Conservation (phyloP, 1,139 yeast genomes). For the Meyerozyma elateridarum region DNA sequence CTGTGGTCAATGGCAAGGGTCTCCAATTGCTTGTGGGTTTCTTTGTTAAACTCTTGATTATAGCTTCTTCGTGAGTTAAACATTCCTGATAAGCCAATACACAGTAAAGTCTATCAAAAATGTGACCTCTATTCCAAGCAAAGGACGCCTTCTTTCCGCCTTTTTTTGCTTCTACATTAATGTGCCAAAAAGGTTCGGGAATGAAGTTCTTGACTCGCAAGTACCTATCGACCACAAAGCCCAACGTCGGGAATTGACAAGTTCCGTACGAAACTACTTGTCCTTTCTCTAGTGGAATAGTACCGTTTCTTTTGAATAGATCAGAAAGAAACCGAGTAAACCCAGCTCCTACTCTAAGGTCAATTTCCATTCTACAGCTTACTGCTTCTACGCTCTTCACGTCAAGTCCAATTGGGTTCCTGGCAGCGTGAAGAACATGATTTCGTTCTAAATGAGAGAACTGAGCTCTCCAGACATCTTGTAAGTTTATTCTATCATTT, state of each 20-base stretch:
- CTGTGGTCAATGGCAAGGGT: conserved; percentile 92
- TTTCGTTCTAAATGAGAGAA: conserved; percentile 81
- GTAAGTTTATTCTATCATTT: conserved; percentile 44
- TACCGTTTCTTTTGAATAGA: conserved; percentile 29
- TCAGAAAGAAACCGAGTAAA: conserved; percentile 76
- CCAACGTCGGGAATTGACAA: conserved; percentile 95
- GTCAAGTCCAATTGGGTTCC: conserved; percentile 59
- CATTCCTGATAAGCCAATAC: conserved; percentile 64
- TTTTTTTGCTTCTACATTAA: conserved; percentile 49
- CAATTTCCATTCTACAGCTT: conserved; percentile 78
- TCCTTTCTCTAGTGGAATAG: conserved; percentile 16
- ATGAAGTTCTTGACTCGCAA: conserved; percentile 66
- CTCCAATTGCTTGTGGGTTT: conserved; percentile 72
- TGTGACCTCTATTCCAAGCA: conserved; percentile 63
- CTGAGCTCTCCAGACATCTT: conserved; percentile 62
- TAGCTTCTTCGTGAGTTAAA: conserved; percentile 41
- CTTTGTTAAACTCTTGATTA: conserved; percentile 46
- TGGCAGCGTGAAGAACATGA: conserved; percentile 76
- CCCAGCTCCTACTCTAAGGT: conserved; percentile 83
- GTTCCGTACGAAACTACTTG: conserved; percentile 72
- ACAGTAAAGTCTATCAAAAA: conserved; percentile 71
- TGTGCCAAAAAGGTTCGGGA: conserved; percentile 78
- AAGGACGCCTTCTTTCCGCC: conserved; percentile 35
- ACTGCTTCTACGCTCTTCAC: conserved; percentile 78
- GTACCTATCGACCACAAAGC: conserved; percentile 94